These are phyloP conservation scores for Schizothecium vesticola DNA, from an alignment of 495 filamentous ascomycete species.

Conservation along the genomic window DNA sequence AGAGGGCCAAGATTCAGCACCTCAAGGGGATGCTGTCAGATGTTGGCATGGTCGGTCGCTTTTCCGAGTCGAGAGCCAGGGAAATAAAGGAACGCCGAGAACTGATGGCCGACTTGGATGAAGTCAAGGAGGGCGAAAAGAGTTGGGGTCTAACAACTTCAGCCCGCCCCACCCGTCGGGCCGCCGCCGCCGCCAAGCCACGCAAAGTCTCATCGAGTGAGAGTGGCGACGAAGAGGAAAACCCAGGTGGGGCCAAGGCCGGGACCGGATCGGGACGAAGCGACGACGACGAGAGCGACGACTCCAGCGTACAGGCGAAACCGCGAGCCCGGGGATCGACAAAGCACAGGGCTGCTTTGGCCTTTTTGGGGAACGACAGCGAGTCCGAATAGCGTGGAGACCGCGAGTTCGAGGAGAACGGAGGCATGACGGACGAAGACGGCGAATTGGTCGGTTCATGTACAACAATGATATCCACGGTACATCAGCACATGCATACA, in stretches of 20 bases:
- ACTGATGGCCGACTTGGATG: slow-evolving; percentile 72
- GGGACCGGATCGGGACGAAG: slow-evolving; percentile 24
- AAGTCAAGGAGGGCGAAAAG: slow-evolving; percentile 70
- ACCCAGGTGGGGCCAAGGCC: slow-evolving; percentile 32
- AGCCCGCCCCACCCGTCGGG: slow-evolving; percentile 29
- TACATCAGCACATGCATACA: not conserved
- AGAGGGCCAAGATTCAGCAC: slow-evolving; percentile 75
- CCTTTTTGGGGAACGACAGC: slow-evolving; percentile 41
- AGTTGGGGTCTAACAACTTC: slow-evolving; percentile 60
- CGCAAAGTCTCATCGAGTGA: slow-evolving; percentile 26
- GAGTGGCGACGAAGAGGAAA: slow-evolving; percentile 43
- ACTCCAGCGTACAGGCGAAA: slow-evolving; percentile 25
- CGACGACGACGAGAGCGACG: slow-evolving; percentile 32
- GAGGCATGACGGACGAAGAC: not conserved
- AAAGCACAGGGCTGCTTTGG: slow-evolving; percentile 38
- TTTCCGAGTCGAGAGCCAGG: slow-evolving; percentile 73
- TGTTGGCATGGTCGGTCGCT: slow-evolving; percentile 80
- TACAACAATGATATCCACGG: not conserved
- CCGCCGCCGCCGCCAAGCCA: slow-evolving; percentile 13
- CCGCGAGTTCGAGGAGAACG: not conserved
- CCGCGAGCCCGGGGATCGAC: slow-evolving; percentile 24
- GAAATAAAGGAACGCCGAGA: slow-evolving; percentile 84
- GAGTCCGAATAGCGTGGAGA: slow-evolving; percentile 37
- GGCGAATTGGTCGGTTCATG: not conserved
- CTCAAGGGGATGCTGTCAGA: slow-evolving; percentile 72